Evolutionary conservation across 192 early-diverging fungal species (phyloP), one percentile per base, ranked within the genome.

Genomic region (Irineochytrium annulatum): DNA sequence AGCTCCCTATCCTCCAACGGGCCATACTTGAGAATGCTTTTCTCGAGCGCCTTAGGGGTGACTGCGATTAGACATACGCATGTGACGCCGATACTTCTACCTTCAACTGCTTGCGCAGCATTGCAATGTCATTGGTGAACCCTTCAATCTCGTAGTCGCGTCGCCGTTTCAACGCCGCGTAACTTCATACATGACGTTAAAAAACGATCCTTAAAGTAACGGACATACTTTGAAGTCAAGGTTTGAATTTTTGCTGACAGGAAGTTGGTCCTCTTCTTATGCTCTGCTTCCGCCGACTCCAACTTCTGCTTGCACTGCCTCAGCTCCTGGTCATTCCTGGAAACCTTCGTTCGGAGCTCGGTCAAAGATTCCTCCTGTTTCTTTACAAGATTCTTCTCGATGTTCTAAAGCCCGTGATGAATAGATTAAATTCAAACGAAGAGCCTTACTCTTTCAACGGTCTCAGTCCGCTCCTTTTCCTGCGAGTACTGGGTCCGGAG

Each of bases 141-240:
- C 83, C 84, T 58, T 86, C 84, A 55, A 86, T 83, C 62, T 86
- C 84, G 46, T 67, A 77, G 62, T 86, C 74, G 6, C 84, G 70
- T 5, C 84, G 72, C 3, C 72, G 74, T 51, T 77, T 74, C 34
- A 86, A 55, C 0, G 75, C 22, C 20, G 57, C 54, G 59, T 86
- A 84, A 34, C 78, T 86, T 43, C 24, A 59, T 43, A 32, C 24
- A 13, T 61, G 41, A 16, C 6, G 35, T 29, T n/a, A 44, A 52
- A 20, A 57, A n/a, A n/a, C n/a, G 37, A n/a, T 41, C 8, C 8
- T 41, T 41, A 3, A 14, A 37, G 6, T 8, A 62, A 30, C 24
- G 35, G 14, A 1, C 60, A 31, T 44, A 79, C 76, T 62, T 79
- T 62, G 58, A n/a, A 14, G 49, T 63, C 33, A 70, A 46, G 13